phyloP scores from a whole-genome alignment of 2,329 filamentous ascomycete genomes.

The Metarhizium brunneum region DNA sequence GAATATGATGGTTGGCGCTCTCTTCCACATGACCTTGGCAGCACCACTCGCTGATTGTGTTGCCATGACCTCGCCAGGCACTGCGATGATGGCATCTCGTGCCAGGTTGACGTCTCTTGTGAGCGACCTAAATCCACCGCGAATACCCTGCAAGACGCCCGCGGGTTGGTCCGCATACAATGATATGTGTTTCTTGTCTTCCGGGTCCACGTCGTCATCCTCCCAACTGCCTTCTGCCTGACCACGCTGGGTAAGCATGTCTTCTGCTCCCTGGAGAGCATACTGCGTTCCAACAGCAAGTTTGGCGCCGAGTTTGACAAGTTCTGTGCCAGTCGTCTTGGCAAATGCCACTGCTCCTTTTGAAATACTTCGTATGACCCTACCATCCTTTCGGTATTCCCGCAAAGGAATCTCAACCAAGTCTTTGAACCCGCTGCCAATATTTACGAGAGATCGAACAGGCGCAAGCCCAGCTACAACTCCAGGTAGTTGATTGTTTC shows the following conservation, averaged over 20 bases:
- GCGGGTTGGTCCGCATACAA: slow-evolving; percentile 92
- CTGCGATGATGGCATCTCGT: slow-evolving; percentile 85
- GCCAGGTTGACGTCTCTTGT: slow-evolving; percentile 81
- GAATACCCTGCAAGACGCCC: slow-evolving; percentile 76
- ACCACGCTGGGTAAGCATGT: slow-evolving; percentile 48
- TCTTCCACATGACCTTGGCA: slow-evolving; percentile 65
- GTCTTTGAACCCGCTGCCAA: slow-evolving; percentile 78
- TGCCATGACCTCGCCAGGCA: slow-evolving; percentile 86
- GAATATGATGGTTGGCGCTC: slow-evolving; percentile 88
- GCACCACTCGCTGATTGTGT: slow-evolving; percentile 73
- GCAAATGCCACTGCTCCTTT: slow-evolving; percentile 88
- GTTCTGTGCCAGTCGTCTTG: slow-evolving; percentile 84
- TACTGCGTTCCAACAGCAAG: slow-evolving; percentile 91
- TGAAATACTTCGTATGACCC: slow-evolving; percentile 81
- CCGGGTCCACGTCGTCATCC: slow-evolving; percentile 53
- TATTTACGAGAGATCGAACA: slow-evolving; percentile 83
- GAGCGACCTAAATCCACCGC: slow-evolving; percentile 73
- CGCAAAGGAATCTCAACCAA: slow-evolving; percentile 82
- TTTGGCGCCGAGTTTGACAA: slow-evolving; percentile 92
- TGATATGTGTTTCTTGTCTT: slow-evolving; percentile 71
- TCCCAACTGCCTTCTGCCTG: slow-evolving; percentile 38
- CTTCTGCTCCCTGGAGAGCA: slow-evolving; percentile 83
- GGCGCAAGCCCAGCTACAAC: slow-evolving; percentile 84
- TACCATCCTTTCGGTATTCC: slow-evolving; percentile 90
- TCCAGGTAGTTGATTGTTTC: slow-evolving; percentile 76